These are phyloP conservation scores for Whalleya microplaca DNA, from an alignment of 2,329 filamentous ascomycete genomes.

Conservation along the genomic window DNA sequence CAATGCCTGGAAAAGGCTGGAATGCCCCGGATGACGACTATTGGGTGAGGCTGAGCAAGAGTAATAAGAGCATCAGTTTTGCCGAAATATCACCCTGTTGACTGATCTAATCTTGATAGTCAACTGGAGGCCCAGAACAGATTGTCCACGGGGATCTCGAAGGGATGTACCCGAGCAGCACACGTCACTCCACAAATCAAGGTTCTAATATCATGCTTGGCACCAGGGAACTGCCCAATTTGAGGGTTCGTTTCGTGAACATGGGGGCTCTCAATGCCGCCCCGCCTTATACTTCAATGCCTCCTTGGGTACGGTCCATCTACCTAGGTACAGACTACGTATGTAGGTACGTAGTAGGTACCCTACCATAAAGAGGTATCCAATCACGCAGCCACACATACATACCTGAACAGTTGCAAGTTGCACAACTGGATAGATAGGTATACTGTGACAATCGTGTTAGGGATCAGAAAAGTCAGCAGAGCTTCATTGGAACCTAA, in stretches of 20 bases:
- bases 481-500: too few relatives aligned
- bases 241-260: background rate
- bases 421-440: too few relatives aligned
- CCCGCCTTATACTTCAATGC: too few relatives aligned
- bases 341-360: too few relatives aligned
- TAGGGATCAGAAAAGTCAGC: too few relatives aligned
- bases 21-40: constrained; percentile 20
- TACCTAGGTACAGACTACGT: too few relatives aligned
- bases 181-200: constrained; percentile 22
- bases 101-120: background rate
- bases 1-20: constrained; percentile 1
- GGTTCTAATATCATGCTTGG: constrained; percentile 19
- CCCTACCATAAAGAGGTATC: too few relatives aligned
- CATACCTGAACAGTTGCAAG: too few relatives aligned
- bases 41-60: constrained; percentile 13
- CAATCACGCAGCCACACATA: too few relatives aligned
- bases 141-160: constrained; percentile 6
- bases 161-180: constrained; percentile 9
- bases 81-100: constrained; percentile 4
- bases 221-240: constrained; percentile 3
- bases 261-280: too few relatives aligned
- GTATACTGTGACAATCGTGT: too few relatives aligned
- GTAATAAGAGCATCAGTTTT: background rate
- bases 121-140: constrained; percentile 2
- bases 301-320: too few relatives aligned